Conservation (phyloP, 1,284 basidiomycete species). For the Malassezia slooffiae region DNA sequence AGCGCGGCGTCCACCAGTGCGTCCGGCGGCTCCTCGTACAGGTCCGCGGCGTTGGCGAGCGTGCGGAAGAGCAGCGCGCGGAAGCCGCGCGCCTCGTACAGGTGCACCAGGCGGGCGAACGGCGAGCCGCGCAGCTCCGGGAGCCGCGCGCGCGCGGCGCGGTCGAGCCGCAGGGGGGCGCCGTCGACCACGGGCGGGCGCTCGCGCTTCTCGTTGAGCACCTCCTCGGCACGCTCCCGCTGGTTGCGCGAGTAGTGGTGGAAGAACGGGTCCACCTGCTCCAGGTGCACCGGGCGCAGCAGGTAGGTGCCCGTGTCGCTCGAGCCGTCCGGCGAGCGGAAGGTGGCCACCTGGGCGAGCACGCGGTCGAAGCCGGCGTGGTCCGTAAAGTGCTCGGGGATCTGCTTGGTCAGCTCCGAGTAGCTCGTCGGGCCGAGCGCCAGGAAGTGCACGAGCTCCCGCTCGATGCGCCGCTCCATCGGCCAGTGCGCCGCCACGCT, state of each 20-base stretch:
- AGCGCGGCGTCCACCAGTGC: slow-evolving; percentile 78
- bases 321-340: slow-evolving; percentile 65
- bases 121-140: slow-evolving; percentile 20
- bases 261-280: slow-evolving; percentile 89
- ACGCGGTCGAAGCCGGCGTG: slow-evolving; percentile 73
- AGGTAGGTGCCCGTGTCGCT: slow-evolving; percentile 77
- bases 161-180: slow-evolving; percentile 10
- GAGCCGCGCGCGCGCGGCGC: slow-evolving; percentile 14
- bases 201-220: slow-evolving; percentile 61
- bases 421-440: slow-evolving; percentile 78
- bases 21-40: slow-evolving; percentile 50
- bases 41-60: slow-evolving; percentile 17
- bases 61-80: slow-evolving; percentile 27
- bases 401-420: slow-evolving; percentile 80
- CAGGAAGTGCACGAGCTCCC: slow-evolving; percentile 82
- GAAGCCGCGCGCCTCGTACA: slow-evolving; percentile 20
- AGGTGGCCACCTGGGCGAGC: slow-evolving; percentile 67
- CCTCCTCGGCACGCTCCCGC: slow-evolving; percentile 79
- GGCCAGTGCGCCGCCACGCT: slow-evolving; percentile 64
- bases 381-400: slow-evolving; percentile 79
- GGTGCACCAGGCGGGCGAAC: slow-evolving; percentile 19
- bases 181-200: slow-evolving; percentile 54
- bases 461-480: slow-evolving; percentile 59
- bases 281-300: slow-evolving; percentile 68
- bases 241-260: slow-evolving; percentile 91